These are phyloP conservation scores for Fusarium sororula DNA, from an alignment of 2,329 filamentous ascomycete species.

Conservation along the genomic window DNA sequence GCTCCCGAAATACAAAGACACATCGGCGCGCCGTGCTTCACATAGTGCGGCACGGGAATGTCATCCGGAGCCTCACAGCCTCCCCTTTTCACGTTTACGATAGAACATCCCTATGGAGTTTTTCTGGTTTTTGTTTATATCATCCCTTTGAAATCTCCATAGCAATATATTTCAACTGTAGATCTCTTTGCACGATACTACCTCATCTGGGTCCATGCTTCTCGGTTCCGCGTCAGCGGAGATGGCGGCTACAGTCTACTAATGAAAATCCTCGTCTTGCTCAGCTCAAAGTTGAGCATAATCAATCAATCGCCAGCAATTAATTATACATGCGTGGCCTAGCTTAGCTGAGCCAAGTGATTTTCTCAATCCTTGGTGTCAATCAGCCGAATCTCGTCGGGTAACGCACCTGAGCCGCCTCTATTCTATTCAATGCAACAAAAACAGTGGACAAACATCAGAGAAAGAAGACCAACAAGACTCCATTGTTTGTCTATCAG, in stretches of 20 bases:
- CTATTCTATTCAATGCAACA: neutral
- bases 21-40: constrained; percentile 15
- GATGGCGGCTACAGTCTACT: neutral
- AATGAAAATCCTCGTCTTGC: constrained; percentile 2
- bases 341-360: neutral
- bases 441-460: neutral
- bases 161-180: neutral
- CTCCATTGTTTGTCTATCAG: neutral
- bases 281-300: constrained; percentile 9
- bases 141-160: constrained; percentile 3
- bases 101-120: neutral
- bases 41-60: constrained; percentile 18
- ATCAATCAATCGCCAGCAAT: neutral
- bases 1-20: neutral
- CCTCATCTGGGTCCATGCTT: constrained; percentile 17
- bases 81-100: neutral
- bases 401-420: neutral
- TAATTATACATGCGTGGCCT: neutral
- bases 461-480: neutral
- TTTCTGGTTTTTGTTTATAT: neutral
- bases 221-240: neutral
- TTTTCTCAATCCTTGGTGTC: constrained; percentile 24
- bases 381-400: constrained; percentile 17
- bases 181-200: constrained; percentile 28
- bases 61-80: constrained; percentile 18